phyloP scores from a whole-genome alignment of 164 flowering plant species.

The Macadamia tetraphylla region DNA sequence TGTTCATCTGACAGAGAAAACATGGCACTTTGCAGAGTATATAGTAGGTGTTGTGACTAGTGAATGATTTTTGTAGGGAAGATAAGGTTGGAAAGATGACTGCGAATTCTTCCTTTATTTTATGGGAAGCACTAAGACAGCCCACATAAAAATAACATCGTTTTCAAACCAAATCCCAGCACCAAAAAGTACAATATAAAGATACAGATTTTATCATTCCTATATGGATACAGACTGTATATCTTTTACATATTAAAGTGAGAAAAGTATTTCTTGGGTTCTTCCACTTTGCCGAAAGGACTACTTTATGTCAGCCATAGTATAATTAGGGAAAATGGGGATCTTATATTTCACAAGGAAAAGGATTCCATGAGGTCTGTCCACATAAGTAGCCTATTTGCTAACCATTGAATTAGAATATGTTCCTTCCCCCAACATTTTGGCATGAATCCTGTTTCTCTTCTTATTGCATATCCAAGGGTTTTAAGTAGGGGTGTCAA shows the following conservation, averaged over 20 bases:
- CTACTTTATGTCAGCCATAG: slow-evolving; percentile 4
- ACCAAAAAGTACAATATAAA: slow-evolving; percentile 12
- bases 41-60: neutral
- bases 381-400: no score
- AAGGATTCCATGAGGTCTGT: neutral
- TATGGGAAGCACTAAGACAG: neutral
- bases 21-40: neutral
- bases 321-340: neutral
- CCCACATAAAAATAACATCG: slow-evolving; percentile 1
- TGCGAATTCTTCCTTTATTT: neutral
- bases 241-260: slow-evolving; percentile 11
- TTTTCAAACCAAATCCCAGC: slow-evolving; percentile 16
- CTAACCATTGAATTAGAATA: no score
- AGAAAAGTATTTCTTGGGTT: slow-evolving; percentile 8
- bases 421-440: no score
- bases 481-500: no score
- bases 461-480: no score
- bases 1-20: neutral
- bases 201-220: slow-evolving; percentile 8
- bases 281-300: slow-evolving; percentile 14
- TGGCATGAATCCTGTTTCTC: no score
- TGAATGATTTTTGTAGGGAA: neutral
- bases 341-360: neutral
- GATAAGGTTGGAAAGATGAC: slow-evolving; percentile 4
- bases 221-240: slow-evolving; percentile 5